Base-by-base conservation (phyloP, 2,329 filamentous ascomycete species). In the Parafenestella ontariensis region DNA sequence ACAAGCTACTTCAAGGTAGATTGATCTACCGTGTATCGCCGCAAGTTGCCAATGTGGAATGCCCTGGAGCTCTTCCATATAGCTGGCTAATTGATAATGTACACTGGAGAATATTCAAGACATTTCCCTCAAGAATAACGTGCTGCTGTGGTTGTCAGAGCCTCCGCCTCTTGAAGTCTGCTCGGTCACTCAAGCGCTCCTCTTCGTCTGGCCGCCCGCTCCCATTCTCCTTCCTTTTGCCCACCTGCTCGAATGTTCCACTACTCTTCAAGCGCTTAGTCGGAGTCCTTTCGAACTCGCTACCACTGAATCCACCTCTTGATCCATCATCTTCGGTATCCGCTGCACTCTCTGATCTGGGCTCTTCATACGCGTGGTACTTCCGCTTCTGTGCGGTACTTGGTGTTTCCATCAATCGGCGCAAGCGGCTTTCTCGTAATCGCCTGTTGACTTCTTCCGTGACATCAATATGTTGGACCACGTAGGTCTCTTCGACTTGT, bases 311-410 rank as follows among this genome's bases (percentile, higher is more conserved):
- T 49, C 51, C 50, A 36, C 52, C 52, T 29, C 36, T 52, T 40
- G 45, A 52, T 17, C 45, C 40, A 15, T 62, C 59, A 17, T 59
- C 54, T 11, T 65, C 68, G 9, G 48, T 51, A 1, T 64, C 64
- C 17, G 44, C 56, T 3, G 58, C 53, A 21, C 54, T 63, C 10
- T 58, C 67, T 52, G 62, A 58, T 15, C 37, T 58, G 3, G 58
- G 53, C 10, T 62, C 62, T 28, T 67, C 70, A 20, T 68, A 64
- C 3, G 59, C 62, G 43, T 69, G 56, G 45, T 62, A 68, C 55
- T 74, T 74, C 36, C 71, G 67, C 52, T 74, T 74, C 44, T 72
- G 68, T n/a, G 70, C 61, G 13, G 69, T 74, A 34, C 64, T 68
- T 5, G 69, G 70, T 29, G 67, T 63, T 28, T 69, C 68, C 68